Base-by-base conservation (phyloP, 2,329 filamentous ascomycete genomes). In the Aspergillus transmontanensis region DNA sequence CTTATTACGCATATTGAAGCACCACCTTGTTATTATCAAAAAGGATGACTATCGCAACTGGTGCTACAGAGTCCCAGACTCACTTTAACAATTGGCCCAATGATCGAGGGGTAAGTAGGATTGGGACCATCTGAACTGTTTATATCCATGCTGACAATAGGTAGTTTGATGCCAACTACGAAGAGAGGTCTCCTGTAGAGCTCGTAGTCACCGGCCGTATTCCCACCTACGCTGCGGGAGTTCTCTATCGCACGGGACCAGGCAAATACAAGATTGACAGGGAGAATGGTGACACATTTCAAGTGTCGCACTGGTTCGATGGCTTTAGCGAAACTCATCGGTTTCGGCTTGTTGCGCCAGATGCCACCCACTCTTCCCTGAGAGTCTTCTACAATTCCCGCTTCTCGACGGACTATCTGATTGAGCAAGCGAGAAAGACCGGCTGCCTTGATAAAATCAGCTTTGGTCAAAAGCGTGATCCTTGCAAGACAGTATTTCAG, bases 271-370 rank as follows among this genome's bases (percentile, higher is more conserved):
- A 84, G 43, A 78, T 93, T 3, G 81, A 88, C n/a, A 87, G 86
- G 0, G 77, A 85, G 2, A 81, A 82, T 4, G 87, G 87, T n/a
- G 78, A 77, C 16, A 85, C 82, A 0, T 88, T 89, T 70, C 80
- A 83, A 36, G 82, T 89, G 14, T 86, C 83, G 1, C 91, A 95
- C 75, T 95, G 92, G 92, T 95, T 95, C 68, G 92, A 95, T 73
- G 90, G 90, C 6, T 87, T 93, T 56, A 73, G 63, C 85, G 87
- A 3, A 86, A 91, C 60, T 82, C 90, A 94, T 77, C 87, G 86
- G 32, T 94, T 94, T 73, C 84, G 92, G 62, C 90, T 94, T 36
- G 70, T 87, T 3, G 73, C 83, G 0, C 66, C 81, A 0, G 69
- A 72, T 1, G 70, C 77, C 4, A 68, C 72, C 0, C 62, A 77